Conservation (phyloP, 116 monocot genomes). For the Dioscorea cayenensis region DNA sequence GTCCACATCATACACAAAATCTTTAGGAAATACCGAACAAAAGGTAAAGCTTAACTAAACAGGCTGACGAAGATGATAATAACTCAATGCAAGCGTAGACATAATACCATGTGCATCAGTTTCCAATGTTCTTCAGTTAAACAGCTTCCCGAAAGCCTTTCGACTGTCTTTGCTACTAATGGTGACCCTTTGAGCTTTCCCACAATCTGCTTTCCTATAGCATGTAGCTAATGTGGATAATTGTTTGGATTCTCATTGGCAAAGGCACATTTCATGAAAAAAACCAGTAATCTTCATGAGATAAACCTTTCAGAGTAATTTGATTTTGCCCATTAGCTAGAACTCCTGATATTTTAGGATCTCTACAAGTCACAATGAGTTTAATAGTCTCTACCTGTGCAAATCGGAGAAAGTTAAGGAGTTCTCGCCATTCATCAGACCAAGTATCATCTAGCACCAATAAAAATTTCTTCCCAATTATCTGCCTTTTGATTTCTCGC, state of each 20-base stretch:
- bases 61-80: background rate
- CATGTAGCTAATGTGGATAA: background rate
- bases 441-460: no score
- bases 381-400: no score
- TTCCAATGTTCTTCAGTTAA: no score
- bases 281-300: background rate
- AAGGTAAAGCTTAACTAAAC: constrained; percentile 5
- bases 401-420: no score
- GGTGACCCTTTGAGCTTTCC: background rate
- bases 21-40: constrained; percentile 4
- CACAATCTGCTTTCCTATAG: background rate
- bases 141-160: no score
- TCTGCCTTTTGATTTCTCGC: background rate
- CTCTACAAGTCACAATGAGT: background rate
- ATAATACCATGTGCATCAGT: no score
- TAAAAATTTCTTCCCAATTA: background rate
- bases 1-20: no score
- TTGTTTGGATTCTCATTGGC: background rate
- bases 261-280: background rate
- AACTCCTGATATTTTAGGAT: background rate
- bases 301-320: no score
- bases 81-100: no score
- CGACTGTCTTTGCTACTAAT: no score
- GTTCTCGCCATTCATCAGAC: no score
- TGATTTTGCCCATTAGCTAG: no score